Evolutionary conservation across 805 yeast species (phyloP), one percentile per base, ranked within the genome.

Genomic region (Metschnikowia drakensbergensis): DNA sequence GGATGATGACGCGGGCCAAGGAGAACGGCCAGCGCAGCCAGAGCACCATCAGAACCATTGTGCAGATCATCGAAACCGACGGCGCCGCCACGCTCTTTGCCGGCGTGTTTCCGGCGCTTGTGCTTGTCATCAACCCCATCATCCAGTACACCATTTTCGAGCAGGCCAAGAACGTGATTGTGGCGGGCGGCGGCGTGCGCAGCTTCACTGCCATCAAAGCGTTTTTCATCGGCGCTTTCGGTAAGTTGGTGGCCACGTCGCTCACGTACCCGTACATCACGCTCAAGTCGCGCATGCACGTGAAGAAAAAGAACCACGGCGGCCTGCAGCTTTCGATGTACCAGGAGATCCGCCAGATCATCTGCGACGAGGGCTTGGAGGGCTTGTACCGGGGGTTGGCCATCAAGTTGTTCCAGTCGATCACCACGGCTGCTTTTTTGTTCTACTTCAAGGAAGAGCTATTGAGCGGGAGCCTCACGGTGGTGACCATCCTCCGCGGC

Each of bases 211-310:
- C 96, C 3, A 56, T 76, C 30, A 89, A 89, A 67, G 96, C 96
- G 4, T 87, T 91, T 60, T 67, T 86, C 54, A 74, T 90, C 50
- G 98, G 98, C 26, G 96, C 97, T 1, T 64, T 91, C 37, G 95
- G 96, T 26, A 91, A 91, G 69, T 75, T 91, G 55, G 75, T 86
- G 49, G 96, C 97, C n/a, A 91, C 97, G 9, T 76, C 85, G 26
- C 76, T 83, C 48, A 91, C 98, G 0, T 91, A 91, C 66, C 98
- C 98, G 3, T 88, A 89, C 67, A 84, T 90, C 62, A 91, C 97
- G 3, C 71, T 91, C 61, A 88, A 92, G 68, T 75, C 96, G 5
- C 84, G 97, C 63, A 83, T 88, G 86, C 97, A 90, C 69, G 70
- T 89, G 50, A 68, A 66, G 58, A 77, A 76, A 60, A 39, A 36